A percentile compares a stretch with the other conserved stretches of the same genome.
Conservation (phyloP, 2,329 filamentous ascomycete species). For the Cladorrhinum sp. region DNA sequence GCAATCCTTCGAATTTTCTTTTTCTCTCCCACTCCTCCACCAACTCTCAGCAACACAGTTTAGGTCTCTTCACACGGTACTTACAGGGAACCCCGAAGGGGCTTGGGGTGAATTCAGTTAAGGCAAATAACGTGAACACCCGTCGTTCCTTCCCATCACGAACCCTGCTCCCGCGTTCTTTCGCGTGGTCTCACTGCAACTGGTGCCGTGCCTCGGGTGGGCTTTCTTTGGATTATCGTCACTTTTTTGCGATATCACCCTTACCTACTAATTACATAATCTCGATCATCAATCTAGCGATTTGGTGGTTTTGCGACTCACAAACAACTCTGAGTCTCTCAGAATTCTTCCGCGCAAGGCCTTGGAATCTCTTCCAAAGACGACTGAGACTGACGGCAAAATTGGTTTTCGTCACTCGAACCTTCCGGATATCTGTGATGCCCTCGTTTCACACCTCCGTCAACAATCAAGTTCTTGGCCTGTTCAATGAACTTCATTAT, state of each 20-base stretch:
- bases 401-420: not conserved
- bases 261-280: not conserved
- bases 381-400: not conserved
- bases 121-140: conserved; percentile 23
- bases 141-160: conserved; percentile 5
- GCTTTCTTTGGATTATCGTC: not conserved
- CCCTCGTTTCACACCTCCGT: not conserved
- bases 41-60: not conserved
- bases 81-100: too few relatives aligned
- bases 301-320: not conserved
- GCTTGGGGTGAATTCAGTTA: not conserved
- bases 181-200: conserved; percentile 4
- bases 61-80: too few relatives aligned
- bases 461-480: not conserved
- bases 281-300: not conserved
- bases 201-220: not conserved
- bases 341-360: not conserved
- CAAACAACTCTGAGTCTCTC: not conserved
- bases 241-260: not conserved
- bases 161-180: conserved; percentile 6
- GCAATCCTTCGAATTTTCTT: not conserved
- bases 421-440: not conserved
- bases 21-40: not conserved
- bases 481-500: not conserved
- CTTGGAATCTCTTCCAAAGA: not conserved